Percentiles rank a stretch among this genome's conserved stretches.
Conservation (phyloP, 495 filamentous ascomycete species). For the Tuber brumale region DNA sequence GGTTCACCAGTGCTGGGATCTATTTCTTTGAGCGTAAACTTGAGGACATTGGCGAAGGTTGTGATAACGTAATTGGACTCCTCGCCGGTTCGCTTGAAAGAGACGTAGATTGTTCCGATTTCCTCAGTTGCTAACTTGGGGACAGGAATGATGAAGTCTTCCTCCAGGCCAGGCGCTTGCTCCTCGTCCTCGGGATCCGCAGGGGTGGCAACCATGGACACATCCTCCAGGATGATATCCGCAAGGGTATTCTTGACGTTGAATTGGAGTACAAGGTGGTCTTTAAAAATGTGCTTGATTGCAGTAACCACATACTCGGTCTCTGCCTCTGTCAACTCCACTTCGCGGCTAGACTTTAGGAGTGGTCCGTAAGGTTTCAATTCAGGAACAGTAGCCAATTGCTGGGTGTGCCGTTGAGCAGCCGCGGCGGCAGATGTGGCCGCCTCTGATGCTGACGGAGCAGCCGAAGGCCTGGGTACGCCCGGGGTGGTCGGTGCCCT, state of each 20-base stretch:
- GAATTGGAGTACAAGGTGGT: slow-evolving; percentile 92
- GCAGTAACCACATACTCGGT: slow-evolving; percentile 94
- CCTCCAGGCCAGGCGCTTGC: slow-evolving; percentile 51
- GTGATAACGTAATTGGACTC: slow-evolving; percentile 64
- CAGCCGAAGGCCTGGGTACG: slow-evolving; percentile 50
- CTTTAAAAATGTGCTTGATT: slow-evolving; percentile 95
- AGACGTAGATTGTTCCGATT: slow-evolving; percentile 88
- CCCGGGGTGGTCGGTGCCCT: slow-evolving; percentile 76
- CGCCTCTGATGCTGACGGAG: slow-evolving; percentile 61
- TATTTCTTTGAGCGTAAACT: slow-evolving; percentile 96
- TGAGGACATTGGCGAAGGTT: slow-evolving; percentile 85
- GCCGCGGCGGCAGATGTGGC: slow-evolving; percentile 64
- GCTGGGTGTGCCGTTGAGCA: slow-evolving; percentile 53
- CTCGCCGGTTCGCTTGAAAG: slow-evolving; percentile 75
- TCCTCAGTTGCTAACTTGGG: slow-evolving; percentile 72
- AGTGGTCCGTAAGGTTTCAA: slow-evolving; percentile 78
- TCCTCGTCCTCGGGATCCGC: slow-evolving; percentile 73
- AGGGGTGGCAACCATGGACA: slow-evolving; percentile 79
- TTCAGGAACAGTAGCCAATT: slow-evolving; percentile 83
- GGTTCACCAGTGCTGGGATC: slow-evolving; percentile 91
- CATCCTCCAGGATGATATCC: slow-evolving; percentile 81
- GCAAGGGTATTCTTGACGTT: slow-evolving; percentile 96
- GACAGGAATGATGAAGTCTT: slow-evolving; percentile 89
- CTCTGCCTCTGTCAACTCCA: slow-evolving; percentile 92
- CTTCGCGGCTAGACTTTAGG: slow-evolving; percentile 77